These are phyloP conservation scores for Allantophomopsis lycopodina DNA, from an alignment of 2,329 filamentous ascomycete genomes.

Conservation along the genomic window DNA sequence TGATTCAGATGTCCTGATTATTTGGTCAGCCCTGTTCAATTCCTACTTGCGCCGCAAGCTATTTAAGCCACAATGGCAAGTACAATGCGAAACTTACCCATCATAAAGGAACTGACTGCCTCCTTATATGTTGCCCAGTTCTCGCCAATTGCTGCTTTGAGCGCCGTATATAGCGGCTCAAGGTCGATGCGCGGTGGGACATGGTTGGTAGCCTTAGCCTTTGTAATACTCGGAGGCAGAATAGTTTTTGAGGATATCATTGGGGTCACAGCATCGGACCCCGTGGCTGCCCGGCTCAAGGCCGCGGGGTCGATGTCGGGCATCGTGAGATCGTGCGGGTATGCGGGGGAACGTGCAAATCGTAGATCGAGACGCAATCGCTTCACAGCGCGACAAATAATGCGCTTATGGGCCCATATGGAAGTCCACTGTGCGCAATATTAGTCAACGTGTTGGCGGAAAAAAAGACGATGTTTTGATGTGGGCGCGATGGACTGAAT, in stretches of 20 bases:
- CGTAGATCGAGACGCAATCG: background rate
- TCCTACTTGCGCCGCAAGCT: no score
- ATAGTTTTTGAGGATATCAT: slow-evolving; percentile 44
- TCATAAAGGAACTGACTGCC: slow-evolving; percentile 44
- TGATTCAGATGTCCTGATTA: slow-evolving; percentile 46
- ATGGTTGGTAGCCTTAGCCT: slow-evolving; percentile 41
- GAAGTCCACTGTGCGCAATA: no score
- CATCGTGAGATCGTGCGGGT: slow-evolving; percentile 25
- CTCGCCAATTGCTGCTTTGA: slow-evolving; percentile 47
- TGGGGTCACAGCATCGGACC: slow-evolving; percentile 23
- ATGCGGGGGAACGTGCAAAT: slow-evolving; percentile 1
- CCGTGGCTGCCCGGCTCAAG: slow-evolving; percentile 33
- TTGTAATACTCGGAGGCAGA: slow-evolving; percentile 31
- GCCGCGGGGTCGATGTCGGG: slow-evolving; percentile 60
- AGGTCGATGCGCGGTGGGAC: slow-evolving; percentile 55
- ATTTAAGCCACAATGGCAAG: background rate
- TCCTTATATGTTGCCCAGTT: slow-evolving; percentile 54
- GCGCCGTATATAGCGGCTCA: slow-evolving; percentile 47
- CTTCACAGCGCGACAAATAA: no score
- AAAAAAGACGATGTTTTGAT: no score
- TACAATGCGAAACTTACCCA: slow-evolving; percentile 30
- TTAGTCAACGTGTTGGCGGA: no score
- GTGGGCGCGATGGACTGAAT: no score
- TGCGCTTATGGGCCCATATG: no score
- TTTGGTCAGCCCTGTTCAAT: no score